Percentiles rank a stretch among this genome's conserved stretches.
Evolutionary conservation across 805 yeast genomes (phyloP).

Genomic region (Candida incommunis): DNA sequence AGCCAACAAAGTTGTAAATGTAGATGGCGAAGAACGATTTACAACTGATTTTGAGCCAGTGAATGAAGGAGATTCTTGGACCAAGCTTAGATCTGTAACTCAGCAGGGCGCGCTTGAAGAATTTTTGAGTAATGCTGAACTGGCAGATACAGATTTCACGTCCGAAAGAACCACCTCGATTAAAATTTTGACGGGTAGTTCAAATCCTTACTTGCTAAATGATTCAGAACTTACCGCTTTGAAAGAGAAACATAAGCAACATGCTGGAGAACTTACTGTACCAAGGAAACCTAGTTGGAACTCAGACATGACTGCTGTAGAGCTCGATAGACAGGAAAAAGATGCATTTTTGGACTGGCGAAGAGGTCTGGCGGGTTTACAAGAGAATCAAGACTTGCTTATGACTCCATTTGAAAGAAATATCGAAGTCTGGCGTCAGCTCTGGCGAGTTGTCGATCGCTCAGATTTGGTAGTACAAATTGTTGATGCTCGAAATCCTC

Average conservation of each 20-base stretch:
- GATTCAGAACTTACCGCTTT: conserved; percentile 51
- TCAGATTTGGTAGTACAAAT: conserved; percentile 90
- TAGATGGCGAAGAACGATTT: conserved; percentile 71
- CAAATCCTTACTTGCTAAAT: conserved; percentile 47
- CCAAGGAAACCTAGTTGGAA: conserved; percentile 92
- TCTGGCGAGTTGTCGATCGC: conserved; percentile 96
- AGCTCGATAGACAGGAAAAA: conserved; percentile 76
- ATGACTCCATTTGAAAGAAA: conserved; percentile 96
- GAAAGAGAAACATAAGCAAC: conserved; percentile 41
- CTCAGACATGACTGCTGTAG: conserved; percentile 49
- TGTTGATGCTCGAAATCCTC: conserved; percentile 93
- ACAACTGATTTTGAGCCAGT: conserved; percentile 47
- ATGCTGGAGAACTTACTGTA: conserved; percentile 49
- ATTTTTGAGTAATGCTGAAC: conserved; percentile 85
- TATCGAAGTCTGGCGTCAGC: conserved; percentile 93
- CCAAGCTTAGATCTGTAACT: conserved; percentile 80
- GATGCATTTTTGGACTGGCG: conserved; percentile 92
- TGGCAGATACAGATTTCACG: conserved; percentile 91
- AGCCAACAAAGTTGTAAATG: conserved; percentile 32
- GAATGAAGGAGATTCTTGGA: conserved; percentile 77
- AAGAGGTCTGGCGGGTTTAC: conserved; percentile 70
- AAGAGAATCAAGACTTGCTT: conserved; percentile 70
- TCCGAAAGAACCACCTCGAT: conserved; percentile 79
- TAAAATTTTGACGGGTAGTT: conserved; percentile 50
- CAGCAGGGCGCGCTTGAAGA: conserved; percentile 92